Percentiles rank a stretch among this genome's conserved stretches.
These are phyloP conservation scores for Coelastrella sp. DNA, from an alignment of 139 green algal genomes.

Conservation along the genomic window DNA sequence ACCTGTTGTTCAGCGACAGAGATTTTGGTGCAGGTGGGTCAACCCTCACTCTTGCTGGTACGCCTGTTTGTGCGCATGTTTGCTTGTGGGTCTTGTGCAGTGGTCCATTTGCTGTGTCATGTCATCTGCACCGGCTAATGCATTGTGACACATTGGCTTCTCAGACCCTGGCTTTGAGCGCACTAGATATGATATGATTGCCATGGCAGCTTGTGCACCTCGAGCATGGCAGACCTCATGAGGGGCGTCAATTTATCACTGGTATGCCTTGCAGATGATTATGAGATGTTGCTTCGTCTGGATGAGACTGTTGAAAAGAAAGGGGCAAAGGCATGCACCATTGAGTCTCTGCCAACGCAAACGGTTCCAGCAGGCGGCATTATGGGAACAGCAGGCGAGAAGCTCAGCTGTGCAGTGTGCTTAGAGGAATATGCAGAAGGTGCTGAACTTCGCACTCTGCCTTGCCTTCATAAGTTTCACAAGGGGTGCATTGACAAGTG, in stretches of 20 bases:
- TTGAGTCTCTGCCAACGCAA: conserved; percentile 58
- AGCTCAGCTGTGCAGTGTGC: conserved; percentile 58
- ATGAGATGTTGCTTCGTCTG: conserved; percentile 73
- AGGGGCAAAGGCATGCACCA: conserved; percentile 52
- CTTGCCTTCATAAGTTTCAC: conserved; percentile 48
- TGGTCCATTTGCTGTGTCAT: too few relatives aligned
- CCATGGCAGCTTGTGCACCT: too few relatives aligned
- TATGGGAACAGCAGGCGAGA: conserved; percentile 4
- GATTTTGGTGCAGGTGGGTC: conserved; percentile 66
- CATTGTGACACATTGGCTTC: too few relatives aligned
- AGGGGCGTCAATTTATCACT: too few relatives aligned
- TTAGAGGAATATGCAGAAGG: conserved; percentile 61
- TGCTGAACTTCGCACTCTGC: conserved; percentile 69
- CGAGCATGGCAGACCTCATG: too few relatives aligned
- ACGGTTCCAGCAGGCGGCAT: conserved; percentile 20
- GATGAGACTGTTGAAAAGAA: conserved; percentile 76
- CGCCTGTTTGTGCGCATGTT: too few relatives aligned
- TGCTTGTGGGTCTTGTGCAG: too few relatives aligned
- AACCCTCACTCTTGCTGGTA: too few relatives aligned
- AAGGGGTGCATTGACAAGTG: conserved; percentile 49
- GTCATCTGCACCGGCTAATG: too few relatives aligned
- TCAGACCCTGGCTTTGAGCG: too few relatives aligned
- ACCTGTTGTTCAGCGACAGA: conserved; percentile 70
- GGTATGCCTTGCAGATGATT: conserved; percentile 65
- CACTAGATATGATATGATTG: too few relatives aligned